Evolutionary conservation across 768 basidiomycete genomes (phyloP), one percentile per base, ranked within the genome.

Genomic region (Lactarius vividus): DNA sequence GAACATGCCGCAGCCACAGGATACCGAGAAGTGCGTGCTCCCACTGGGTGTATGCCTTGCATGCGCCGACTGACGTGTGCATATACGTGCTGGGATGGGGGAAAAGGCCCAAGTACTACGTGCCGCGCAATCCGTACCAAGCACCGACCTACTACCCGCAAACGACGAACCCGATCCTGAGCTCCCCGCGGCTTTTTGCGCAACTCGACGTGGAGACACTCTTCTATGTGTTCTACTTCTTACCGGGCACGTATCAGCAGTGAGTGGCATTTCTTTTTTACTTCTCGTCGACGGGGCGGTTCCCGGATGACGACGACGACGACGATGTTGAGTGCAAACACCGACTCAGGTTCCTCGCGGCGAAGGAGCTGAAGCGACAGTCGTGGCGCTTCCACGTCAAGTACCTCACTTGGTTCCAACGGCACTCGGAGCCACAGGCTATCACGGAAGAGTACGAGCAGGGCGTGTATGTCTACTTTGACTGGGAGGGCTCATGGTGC

Each of bases 371-470:
- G 69, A 98, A 98, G 80, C 85, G 91, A 58, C 96, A 98, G 75
- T 95, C 94, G 46, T 99, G 97, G 97, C 88, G 97, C 57, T 99
- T 98, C 83, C 97, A 99, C 77, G 92, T 98, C 67, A 98, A 98
- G 78, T 99, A 98, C 75, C 80, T 99, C 67, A 99, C 97, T 35
- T 99, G 97, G 96, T 99, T 99, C 86, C 97, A 98, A 77, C 87
- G 97, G 42, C 94, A 97, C 73, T 95, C 94, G 28, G 96, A 98
- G 73, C 97, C 97, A 10, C 94, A 96, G 73, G 95, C 95, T 1
- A 98, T 99, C 75, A 99, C 97, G 60, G 96, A 98, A 72, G 96
- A 98, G 75, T 99, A 98, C 76, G 97, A 99, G 78, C 96, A 98
- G 79, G 97, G 97, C 16, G 94, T 97, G 16, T 99, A 99, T 77